These are phyloP conservation scores for Davidsoniella eucalypti DNA, from an alignment of 2,329 filamentous ascomycete species.

Conservation along the genomic window DNA sequence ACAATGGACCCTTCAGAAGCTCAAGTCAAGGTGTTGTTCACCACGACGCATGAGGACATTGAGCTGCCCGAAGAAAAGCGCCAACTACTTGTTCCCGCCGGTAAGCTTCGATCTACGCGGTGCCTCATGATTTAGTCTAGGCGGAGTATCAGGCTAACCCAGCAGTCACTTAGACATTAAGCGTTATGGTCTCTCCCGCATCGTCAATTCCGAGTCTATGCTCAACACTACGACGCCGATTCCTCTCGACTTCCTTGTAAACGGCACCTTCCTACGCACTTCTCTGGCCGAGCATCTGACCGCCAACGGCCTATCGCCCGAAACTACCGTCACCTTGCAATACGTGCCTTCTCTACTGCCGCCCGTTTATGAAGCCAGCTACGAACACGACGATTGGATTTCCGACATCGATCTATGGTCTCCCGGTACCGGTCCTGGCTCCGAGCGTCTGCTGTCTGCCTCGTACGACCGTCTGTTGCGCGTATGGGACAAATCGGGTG, in stretches of 20 bases:
- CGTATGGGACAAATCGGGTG: conserved; percentile 80
- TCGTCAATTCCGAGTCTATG: conserved; percentile 57
- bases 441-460: conserved; percentile 60
- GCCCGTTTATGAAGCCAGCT: conserved; percentile 75
- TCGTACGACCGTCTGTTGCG: conserved; percentile 82
- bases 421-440: conserved; percentile 34
- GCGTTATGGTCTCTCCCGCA: conserved; percentile 52
- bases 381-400: conserved; percentile 97
- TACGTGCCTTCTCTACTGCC: conserved; percentile 87
- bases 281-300: conserved; percentile 83
- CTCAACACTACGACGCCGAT: conserved; percentile 48
- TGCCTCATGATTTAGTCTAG: neutral
- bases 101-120: conserved; percentile 20
- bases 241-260: conserved; percentile 88
- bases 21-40: conserved; percentile 53
- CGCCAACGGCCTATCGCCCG: conserved; percentile 70
- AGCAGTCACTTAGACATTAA: conserved; percentile 35
- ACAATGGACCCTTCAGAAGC: conserved; percentile 26
- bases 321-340: conserved; percentile 74
- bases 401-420: conserved; percentile 73
- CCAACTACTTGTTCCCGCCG: conserved; percentile 45
- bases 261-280: conserved; percentile 78
- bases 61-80: conserved; percentile 45
- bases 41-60: conserved; percentile 43
- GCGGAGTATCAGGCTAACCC: neutral